phyloP scores from a whole-genome alignment of 1,139 yeast species.

The Spathaspora jeffriesii region DNA sequence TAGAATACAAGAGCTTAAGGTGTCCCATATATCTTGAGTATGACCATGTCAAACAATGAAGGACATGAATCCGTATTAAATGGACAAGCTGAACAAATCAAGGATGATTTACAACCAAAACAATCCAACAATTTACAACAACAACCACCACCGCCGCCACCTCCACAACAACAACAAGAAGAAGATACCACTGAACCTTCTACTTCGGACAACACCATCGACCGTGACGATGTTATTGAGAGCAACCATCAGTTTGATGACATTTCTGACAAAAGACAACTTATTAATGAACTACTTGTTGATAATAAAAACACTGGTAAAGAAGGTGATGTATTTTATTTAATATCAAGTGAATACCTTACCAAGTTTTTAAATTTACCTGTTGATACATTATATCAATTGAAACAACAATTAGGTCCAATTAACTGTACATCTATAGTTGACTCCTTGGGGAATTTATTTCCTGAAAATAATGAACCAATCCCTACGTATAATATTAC shows the following conservation, averaged over 20 bases:
- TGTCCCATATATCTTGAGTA: neutral
- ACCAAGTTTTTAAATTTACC: conserved; percentile 24
- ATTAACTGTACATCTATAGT: conserved; percentile 30
- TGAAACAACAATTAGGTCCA: conserved; percentile 30
- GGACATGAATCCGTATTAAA: neutral
- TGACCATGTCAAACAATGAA: neutral
- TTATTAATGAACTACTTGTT: conserved; percentile 22
- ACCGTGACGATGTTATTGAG: neutral
- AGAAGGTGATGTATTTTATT: conserved; percentile 40
- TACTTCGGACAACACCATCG: neutral
- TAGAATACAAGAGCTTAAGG: neutral
- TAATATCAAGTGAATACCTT: conserved; percentile 33
- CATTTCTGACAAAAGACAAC: conserved; percentile 19
- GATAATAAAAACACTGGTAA: conserved; percentile 15
- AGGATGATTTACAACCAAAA: neutral
- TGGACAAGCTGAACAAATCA: neutral
- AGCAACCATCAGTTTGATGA: conserved; percentile 6
- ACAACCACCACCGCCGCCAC: neutral
- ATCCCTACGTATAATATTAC: conserved; percentile 34
- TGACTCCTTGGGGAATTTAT: conserved; percentile 32
- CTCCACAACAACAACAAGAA: neutral
- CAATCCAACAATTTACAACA: neutral
- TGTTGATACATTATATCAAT: conserved; percentile 25
- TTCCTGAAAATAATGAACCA: conserved; percentile 27
- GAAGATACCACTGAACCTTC: neutral